These are phyloP conservation scores for Pachyrhizus erosus DNA, from an alignment of 306 rosid species.

Conservation along the genomic window DNA sequence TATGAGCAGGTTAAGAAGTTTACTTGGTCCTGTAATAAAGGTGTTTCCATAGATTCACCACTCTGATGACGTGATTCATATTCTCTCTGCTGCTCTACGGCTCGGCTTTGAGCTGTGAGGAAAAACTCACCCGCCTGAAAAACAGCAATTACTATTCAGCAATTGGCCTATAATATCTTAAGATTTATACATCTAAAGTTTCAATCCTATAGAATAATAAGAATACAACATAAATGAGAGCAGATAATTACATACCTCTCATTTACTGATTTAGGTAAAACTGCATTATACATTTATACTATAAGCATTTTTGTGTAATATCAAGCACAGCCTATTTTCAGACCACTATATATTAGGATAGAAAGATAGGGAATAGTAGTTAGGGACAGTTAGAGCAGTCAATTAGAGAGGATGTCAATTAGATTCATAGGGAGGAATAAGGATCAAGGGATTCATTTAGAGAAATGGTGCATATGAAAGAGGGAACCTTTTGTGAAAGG, in stretches of 20 bases:
- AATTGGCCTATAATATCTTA: slow-evolving; percentile 23
- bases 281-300: slow-evolving; percentile 2
- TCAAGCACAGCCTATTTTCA: slow-evolving; percentile 23
- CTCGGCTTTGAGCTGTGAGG: slow-evolving; percentile 65
- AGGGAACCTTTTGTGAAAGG: not conserved
- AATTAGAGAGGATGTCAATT: not conserved
- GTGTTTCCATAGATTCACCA: slow-evolving; percentile 73
- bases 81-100: slow-evolving; percentile 75
- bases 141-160: slow-evolving; percentile 26
- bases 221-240: slow-evolving; percentile 18
- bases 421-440: not conserved
- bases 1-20: slow-evolving; percentile 31
- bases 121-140: slow-evolving; percentile 86
- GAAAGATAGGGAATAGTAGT: not conserved
- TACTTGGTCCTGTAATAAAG: slow-evolving; percentile 79
- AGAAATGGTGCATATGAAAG: not conserved
- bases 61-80: slow-evolving; percentile 51
- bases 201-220: slow-evolving; percentile 18
- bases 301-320: slow-evolving; percentile 9
- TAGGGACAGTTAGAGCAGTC: not conserved
- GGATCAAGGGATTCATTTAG: not conserved
- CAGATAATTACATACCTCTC: slow-evolving; percentile 14
- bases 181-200: slow-evolving; percentile 35
- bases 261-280: not conserved
- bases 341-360: not conserved